A percentile compares a stretch with the other conserved stretches of the same genome.
Evolutionary conservation across 139 green algal species (phyloP).

Genomic region (Marvania coccoides): DNA sequence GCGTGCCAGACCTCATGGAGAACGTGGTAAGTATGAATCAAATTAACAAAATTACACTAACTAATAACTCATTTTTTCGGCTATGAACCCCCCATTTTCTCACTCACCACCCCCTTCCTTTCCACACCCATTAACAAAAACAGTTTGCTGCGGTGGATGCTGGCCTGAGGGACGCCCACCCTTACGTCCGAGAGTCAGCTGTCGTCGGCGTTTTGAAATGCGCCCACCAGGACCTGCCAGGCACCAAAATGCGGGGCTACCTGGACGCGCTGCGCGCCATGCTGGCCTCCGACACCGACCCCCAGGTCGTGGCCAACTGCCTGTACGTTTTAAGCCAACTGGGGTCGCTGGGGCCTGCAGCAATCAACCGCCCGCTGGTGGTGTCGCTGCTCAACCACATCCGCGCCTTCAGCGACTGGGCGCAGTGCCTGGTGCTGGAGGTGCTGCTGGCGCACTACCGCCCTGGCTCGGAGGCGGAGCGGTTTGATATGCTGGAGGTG

Average conservation of each 20-base stretch:
- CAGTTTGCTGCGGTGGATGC: constrained; percentile 20
- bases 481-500: constrained; percentile 93
- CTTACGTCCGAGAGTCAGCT: constrained; percentile 83
- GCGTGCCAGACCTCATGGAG: constrained; percentile 90
- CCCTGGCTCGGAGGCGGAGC: constrained; percentile 65
- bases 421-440: constrained; percentile 88
- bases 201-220: constrained; percentile 91
- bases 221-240: constrained; percentile 53
- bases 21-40: too few species aligned
- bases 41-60: too few species aligned
- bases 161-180: constrained; percentile 66
- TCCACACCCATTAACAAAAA: background rate
- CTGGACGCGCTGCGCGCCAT: constrained; percentile 58
- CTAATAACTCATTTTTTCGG: too few species aligned
- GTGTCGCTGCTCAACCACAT: constrained; percentile 90
- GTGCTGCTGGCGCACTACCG: constrained; percentile 58
- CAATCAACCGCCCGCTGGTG: constrained; percentile 46
- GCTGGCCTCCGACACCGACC: constrained; percentile 61
- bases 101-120: too few species aligned
- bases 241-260: constrained; percentile 24
- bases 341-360: constrained; percentile 3
- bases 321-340: constrained; percentile 66
- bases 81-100: too few species aligned
- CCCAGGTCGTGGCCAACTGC: constrained; percentile 85
- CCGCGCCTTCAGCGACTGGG: constrained; percentile 88